A percentile compares a stretch with the other conserved stretches of the same genome.
Evolutionary conservation across 805 yeast genomes (phyloP).

Genomic region (Spathaspora boniae): DNA sequence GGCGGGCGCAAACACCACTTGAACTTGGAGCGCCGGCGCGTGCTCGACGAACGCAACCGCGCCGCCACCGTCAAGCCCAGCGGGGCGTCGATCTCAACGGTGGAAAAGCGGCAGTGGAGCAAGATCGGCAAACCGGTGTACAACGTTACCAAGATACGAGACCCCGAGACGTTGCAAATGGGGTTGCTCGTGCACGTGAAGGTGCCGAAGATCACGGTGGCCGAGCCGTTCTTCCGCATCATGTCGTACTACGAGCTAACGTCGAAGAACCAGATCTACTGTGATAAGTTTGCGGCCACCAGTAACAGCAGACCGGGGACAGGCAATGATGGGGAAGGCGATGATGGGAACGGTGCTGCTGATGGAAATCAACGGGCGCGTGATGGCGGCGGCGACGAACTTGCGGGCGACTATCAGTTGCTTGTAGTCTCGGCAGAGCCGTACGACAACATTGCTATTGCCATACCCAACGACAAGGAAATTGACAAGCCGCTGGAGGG

Average conservation of each 20-base stretch:
- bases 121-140: constrained; percentile 75
- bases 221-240: constrained; percentile 64
- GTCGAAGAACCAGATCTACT: constrained; percentile 35
- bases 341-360: no score
- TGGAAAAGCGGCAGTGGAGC: constrained; percentile 43
- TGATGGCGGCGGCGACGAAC: constrained; percentile 12
- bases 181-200: constrained; percentile 69
- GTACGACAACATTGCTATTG: constrained; percentile 74
- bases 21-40: constrained; percentile 59
- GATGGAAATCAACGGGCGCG: no score
- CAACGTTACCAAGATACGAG: constrained; percentile 64
- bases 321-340: no score
- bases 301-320: no score
- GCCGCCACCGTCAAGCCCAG: constrained; percentile 5
- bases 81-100: constrained; percentile 34
- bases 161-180: constrained; percentile 50
- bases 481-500: constrained; percentile 29
- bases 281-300: constrained; percentile 13
- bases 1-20: constrained; percentile 81
- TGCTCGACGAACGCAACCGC: constrained; percentile 28
- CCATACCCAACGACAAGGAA: constrained; percentile 64
- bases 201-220: constrained; percentile 46
- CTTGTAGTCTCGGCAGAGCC: constrained; percentile 86
- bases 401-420: constrained; percentile 52
- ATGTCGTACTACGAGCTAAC: constrained; percentile 72